Evolutionary conservation across 1,139 yeast genomes (phyloP).

Genomic region (Pichiaceae sp.): DNA sequence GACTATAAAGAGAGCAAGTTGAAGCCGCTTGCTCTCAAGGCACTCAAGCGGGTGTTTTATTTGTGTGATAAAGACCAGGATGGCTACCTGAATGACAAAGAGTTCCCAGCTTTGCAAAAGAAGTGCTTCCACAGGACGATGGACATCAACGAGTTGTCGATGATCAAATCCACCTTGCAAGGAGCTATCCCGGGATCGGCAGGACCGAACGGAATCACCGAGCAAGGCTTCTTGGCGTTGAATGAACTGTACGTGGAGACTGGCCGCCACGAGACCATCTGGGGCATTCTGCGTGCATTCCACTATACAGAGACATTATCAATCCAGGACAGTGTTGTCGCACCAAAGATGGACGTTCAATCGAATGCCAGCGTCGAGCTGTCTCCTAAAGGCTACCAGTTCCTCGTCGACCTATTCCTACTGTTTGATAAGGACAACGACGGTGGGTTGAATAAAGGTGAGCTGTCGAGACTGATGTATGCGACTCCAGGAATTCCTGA

Average conservation of each 20-base stretch:
- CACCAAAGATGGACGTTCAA: conserved; percentile 74
- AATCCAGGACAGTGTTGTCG: conserved; percentile 64
- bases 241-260: conserved; percentile 79
- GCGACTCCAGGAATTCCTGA: conserved; percentile 93
- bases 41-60: conserved; percentile 74
- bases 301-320: conserved; percentile 90
- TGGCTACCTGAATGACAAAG: conserved; percentile 64
- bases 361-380: conserved; percentile 77
- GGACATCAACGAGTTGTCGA: conserved; percentile 42
- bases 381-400: conserved; percentile 89
- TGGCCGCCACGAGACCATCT: conserved; percentile 92
- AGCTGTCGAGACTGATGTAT: conserved; percentile 56
- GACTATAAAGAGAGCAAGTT: conserved; percentile 84
- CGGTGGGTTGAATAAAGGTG: conserved; percentile 79
- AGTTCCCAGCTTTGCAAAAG: conserved; percentile 58
- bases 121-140: conserved; percentile 64
- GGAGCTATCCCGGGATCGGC: conserved; percentile 20
- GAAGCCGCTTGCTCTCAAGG: conserved; percentile 69
- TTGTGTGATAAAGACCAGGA: conserved; percentile 87
- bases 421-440: conserved; percentile 90
- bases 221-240: conserved; percentile 66
- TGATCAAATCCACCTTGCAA: conserved; percentile 35
- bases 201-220: conserved; percentile 46
- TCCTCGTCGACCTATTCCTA: conserved; percentile 80
- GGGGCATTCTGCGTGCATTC: conserved; percentile 86